Percentiles rank a stretch among this genome's conserved stretches.
Evolutionary conservation across 1,284 basidiomycete genomes (phyloP).

Genomic region (Cutaneotrichosporon cavernicola): DNA sequence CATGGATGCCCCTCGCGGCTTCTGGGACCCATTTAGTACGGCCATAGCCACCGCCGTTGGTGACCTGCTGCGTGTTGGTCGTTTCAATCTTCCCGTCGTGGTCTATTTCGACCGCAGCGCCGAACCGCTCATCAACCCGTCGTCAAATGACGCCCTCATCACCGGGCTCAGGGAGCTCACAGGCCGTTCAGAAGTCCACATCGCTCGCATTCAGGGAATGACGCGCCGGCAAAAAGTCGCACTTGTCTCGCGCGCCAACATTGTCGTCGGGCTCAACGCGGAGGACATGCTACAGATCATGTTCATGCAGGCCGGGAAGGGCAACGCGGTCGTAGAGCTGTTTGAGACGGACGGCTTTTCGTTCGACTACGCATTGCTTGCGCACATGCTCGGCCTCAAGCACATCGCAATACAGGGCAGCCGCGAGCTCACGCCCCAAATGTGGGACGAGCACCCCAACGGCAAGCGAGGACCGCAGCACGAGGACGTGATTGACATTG

Average conservation of each 20-base stretch:
- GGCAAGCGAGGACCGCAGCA: conserved; percentile 12
- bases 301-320: conserved; percentile 39
- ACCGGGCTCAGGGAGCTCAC: conserved; percentile 40
- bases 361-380: conserved; percentile 40
- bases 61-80: conserved; percentile 19
- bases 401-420: conserved; percentile 37
- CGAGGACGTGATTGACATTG: conserved; percentile 7
- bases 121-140: conserved; percentile 27
- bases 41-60: conserved; percentile 36
- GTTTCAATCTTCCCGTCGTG: conserved; percentile 38
- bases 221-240: conserved; percentile 36
- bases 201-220: conserved; percentile 38
- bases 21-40: conserved; percentile 34
- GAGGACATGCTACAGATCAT: conserved; percentile 36
- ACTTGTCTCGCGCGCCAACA: conserved; percentile 39
- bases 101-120: conserved; percentile 34
- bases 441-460: conserved; percentile 11
- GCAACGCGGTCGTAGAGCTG: conserved; percentile 33
- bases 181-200: conserved; percentile 45
- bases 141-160: conserved; percentile 35
- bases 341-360: conserved; percentile 34
- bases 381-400: conserved; percentile 34
- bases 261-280: conserved; percentile 40
- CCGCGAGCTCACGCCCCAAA: conserved; percentile 10
- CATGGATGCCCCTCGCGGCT: conserved; percentile 26